Base-by-base conservation (phyloP, 306 rosid genomes). In the Prunus padus region DNA sequence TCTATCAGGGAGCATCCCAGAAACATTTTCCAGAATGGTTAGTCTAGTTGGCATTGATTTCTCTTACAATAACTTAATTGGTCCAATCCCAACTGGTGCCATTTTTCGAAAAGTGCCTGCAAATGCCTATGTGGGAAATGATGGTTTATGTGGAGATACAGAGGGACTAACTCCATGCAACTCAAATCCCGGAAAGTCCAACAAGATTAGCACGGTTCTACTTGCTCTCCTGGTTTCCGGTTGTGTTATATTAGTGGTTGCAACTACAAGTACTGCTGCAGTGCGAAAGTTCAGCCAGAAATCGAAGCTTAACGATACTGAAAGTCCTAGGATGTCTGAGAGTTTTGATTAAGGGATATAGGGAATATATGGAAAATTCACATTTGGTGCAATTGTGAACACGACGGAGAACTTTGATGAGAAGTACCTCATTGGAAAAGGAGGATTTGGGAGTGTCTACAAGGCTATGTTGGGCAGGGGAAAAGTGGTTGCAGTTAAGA, bases 391-490 rank as follows among this genome's bases (percentile, higher is more conserved):
- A 49, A 73, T 88, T 49, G 81, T 81, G n/a, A 79, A 76, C 40
- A 88, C 83, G 42, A 86, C 90, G 0, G 65, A 82, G 12, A 76
- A 86, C 77, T 90, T 90, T 71, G n/a, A 81, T 26, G 92, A 88
- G 4, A 84, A 76, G 33, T 71, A 81, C 72, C 88, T 82, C 86
- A 84, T 90, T 37, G 92, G 92, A 33, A 81, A 76, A 74, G 88
- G 86, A 77, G 91, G 96, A 50, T 84, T 76, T 71, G 91, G 92
- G 66, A 90, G 76, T 3, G 96, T 90, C 14, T 88, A 84, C 66
- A 88, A 69, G 75, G 96, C 88, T 3, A 44, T 44, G 5, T 40
- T 88, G 40, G 25, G 6, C 3, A 26, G 42, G 28, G 12, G 66
- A 0, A n/a, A 61, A 61, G 66, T 61, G 15, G 22, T 61, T 26